A percentile compares a stretch with the other conserved stretches of the same genome.
These are phyloP conservation scores for Pestalotiopsis sp. DNA, from an alignment of 2,329 filamentous ascomycete genomes.

Conservation along the genomic window DNA sequence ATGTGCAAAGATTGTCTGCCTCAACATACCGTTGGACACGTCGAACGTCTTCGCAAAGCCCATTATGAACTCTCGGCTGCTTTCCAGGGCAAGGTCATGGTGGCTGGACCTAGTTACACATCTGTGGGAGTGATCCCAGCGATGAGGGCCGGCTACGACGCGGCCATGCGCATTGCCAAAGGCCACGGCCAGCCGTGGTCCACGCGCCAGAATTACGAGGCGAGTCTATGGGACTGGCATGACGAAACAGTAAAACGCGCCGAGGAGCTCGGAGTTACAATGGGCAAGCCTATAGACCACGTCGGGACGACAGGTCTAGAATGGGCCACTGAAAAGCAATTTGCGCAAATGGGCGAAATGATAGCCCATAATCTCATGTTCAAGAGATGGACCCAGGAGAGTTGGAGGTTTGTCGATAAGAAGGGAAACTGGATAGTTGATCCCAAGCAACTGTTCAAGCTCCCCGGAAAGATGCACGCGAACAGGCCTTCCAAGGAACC, in stretches of 20 bases:
- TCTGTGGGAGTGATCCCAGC: slow-evolving; percentile 52
- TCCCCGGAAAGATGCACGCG: neutral
- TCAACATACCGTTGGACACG: slow-evolving; percentile 84
- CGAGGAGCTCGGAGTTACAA: neutral
- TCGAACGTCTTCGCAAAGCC: slow-evolving; percentile 58
- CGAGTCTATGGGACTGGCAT: neutral
- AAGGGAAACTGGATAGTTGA: slow-evolving; percentile 7
- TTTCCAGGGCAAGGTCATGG: slow-evolving; percentile 66
- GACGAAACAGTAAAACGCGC: neutral
- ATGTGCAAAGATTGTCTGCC: slow-evolving; percentile 76
- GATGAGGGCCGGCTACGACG: slow-evolving; percentile 51
- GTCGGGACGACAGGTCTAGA: slow-evolving; percentile 27
- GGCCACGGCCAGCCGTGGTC: slow-evolving; percentile 23
- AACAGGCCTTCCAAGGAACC: neutral
- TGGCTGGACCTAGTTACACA: slow-evolving; percentile 60
- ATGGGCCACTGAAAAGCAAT: slow-evolving; percentile 18
- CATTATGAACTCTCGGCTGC: slow-evolving; percentile 53
- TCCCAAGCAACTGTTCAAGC: neutral
- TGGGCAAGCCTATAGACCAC: slow-evolving; percentile 16
- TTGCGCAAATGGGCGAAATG: neutral
- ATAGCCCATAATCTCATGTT: slow-evolving; percentile 5
- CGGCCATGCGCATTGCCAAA: slow-evolving; percentile 39
- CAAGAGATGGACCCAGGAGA: slow-evolving; percentile 11
- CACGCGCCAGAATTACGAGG: slow-evolving; percentile 3
- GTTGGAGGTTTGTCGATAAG: neutral